Evolutionary conservation across 73 alveolate species (phyloP), one percentile per base, ranked within the genome.

Genomic region (Paramecium biaurelia): DNA sequence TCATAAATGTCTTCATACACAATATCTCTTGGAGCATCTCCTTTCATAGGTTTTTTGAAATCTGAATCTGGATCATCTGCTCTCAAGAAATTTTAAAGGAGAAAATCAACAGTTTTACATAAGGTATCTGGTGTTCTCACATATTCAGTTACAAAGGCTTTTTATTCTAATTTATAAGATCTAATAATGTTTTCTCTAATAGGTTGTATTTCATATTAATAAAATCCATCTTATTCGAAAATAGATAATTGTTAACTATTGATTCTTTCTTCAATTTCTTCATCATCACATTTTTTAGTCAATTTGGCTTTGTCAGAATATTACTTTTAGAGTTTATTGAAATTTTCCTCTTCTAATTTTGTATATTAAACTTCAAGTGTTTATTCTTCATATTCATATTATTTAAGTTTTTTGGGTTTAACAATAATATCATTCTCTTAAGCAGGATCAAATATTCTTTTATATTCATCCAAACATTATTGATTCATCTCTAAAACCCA

Each of bases 121-220:
- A 89, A 49, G 0, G 87, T 82, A 89, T 89, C 94, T 23, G 94
- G 94, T 24, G 94, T 49, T 45, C 94, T 76, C 2, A 89, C 70
- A 70, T 89, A 70, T 9, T 89, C 85, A 10, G 94, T 92, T 24
- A 79, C 35, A 26, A 49, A 37, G 1, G 24, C 35, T 15, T 89
- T 15, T 24, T 63, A 49, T 38, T 49, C 84, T 89, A 43, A 24
- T 12, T 37, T 28, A 45, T 30, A 89, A 3, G 41, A 34, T 15
- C 87, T 38, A 42, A 89, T 63, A 37, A 89, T 89, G 30, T 85
- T 70, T 2, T 89, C 87, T 20, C 49, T 41, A 12, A 41, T 43
- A 2, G 94, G 94, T 28, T 26, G 18, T 34, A 67, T 24, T 70
- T 89, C 90, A 79, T 43, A 68, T 68, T 82, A 41, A 42, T 76